These are phyloP conservation scores for Trichocladium antarcticum DNA, from an alignment of 495 filamentous ascomycete genomes.

Conservation along the genomic window DNA sequence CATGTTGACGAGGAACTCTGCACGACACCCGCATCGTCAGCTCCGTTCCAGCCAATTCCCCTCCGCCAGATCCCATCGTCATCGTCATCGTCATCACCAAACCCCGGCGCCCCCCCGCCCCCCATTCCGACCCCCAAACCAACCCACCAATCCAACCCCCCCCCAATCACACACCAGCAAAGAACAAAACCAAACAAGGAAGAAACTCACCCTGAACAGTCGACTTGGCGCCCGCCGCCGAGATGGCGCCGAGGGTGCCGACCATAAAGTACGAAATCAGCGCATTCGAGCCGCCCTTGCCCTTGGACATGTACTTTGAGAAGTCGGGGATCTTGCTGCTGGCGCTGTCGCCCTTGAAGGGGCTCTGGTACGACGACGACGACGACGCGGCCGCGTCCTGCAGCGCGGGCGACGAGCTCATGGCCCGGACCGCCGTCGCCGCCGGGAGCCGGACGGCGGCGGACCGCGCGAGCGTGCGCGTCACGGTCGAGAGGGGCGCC, in stretches of 20 bases:
- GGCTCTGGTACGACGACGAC: slow-evolving; percentile 35
- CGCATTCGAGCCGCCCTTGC: slow-evolving; percentile 54
- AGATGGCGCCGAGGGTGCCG: slow-evolving; percentile 81
- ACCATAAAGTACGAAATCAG: slow-evolving; percentile 98
- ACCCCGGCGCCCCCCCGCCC: no score
- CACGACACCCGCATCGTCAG: slow-evolving; percentile 10
- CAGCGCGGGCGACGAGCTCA: slow-evolving; percentile 36
- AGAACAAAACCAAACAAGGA: not conserved
- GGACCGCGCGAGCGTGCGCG: slow-evolving; percentile 38
- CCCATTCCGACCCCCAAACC: not conserved
- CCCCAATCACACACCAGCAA: not conserved
- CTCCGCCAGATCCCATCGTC: not conserved
- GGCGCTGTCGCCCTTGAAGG: slow-evolving; percentile 52
- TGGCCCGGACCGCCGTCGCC: slow-evolving; percentile 30
- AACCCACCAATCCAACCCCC: slow-evolving; percentile 5
- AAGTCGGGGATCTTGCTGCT: slow-evolving; percentile 73
- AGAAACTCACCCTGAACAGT: slow-evolving; percentile 78
- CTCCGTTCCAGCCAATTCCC: not conserved
- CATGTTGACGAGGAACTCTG: slow-evolving; percentile 99
- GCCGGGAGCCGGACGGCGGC: slow-evolving; percentile 21
- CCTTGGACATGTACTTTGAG: slow-evolving; percentile 68
- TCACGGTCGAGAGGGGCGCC: slow-evolving; percentile 38
- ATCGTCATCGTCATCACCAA: no score
- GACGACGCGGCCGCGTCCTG: slow-evolving; percentile 28
- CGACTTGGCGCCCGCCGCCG: slow-evolving; percentile 87